phyloP scores from a whole-genome alignment of 495 filamentous ascomycete species.

The Penicillium macrosclerotiorum region DNA sequence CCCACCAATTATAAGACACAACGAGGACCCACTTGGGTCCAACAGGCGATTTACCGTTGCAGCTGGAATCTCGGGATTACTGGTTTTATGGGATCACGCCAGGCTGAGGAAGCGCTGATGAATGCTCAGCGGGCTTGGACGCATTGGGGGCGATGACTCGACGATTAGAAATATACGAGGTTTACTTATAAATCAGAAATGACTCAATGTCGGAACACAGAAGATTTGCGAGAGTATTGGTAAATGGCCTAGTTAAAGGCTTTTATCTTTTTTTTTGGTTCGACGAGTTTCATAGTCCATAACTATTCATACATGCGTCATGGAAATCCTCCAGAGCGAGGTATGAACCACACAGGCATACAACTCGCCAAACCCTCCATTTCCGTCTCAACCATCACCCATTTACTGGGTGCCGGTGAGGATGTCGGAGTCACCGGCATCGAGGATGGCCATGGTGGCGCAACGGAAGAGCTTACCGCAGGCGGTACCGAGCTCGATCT shows the following conservation, averaged over 20 bases:
- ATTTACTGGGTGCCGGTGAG: constrained; percentile 45
- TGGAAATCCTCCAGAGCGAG: constrained; percentile 2
- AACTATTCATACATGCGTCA: constrained; percentile 4
- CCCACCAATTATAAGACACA: constrained; percentile 29
- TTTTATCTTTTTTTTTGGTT: constrained; percentile 6
- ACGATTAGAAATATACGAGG: too few relatives aligned
- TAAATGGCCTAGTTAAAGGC: constrained; percentile 5
- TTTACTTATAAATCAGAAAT: constrained; percentile 7
- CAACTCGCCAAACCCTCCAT: constrained; percentile 3
- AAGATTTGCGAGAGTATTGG: background rate
- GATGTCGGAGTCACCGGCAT: constrained; percentile 98
- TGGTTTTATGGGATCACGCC: background rate
- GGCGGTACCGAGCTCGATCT: constrained; percentile 96
- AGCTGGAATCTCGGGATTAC: constrained; percentile 1
- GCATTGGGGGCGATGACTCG: too few relatives aligned
- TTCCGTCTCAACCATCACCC: background rate
- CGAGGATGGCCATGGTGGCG: constrained; percentile 90
- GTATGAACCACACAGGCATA: constrained; percentile 8
- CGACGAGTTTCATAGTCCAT: constrained; percentile 9
- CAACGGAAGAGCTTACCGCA: constrained; percentile 80
- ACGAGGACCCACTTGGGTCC: constrained; percentile 19
- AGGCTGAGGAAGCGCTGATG: too few relatives aligned
- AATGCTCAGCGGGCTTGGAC: too few relatives aligned
- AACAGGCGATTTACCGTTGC: background rate
- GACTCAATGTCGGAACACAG: too few relatives aligned